Base-by-base conservation (phyloP, 2,329 filamentous ascomycete species). In the Fusarium sp. region DNA sequence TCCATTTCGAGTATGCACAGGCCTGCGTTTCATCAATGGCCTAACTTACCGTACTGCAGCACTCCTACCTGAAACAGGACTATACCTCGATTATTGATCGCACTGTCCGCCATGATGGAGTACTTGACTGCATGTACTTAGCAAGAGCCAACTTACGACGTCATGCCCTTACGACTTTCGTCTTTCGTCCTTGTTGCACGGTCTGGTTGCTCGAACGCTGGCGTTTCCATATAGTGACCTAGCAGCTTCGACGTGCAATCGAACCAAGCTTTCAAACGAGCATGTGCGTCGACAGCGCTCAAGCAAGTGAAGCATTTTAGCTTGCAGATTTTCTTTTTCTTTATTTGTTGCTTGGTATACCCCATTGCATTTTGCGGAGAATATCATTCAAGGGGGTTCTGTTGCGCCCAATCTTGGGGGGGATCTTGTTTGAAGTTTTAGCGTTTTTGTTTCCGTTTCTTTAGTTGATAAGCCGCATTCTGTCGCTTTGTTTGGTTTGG, bases 111-210 rank as follows among this genome's bases (percentile, higher is more conserved):
- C 16, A 49, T n/a, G 47, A 57, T 55, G 41, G 56, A 67, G 51
- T 52, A 61, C 31, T 57, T 52, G 60, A 49, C 62, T 70, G 46
- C 58, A 55, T 71, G 41, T 47, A 57, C 67, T 65, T 46, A 65
- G 50, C 63, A 59, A 57, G 50, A 65, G 63, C 69, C 70, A 70
- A 74, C 52, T 75, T 70, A 80, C 69, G 78, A 80, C 70, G 71
- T 72, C 53, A 80, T 70, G 77, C 76, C 71, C 62, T 74, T 72
- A 80, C 72, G 78, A 78, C 60, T 71, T 55, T 69, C 58, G 46
- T 46, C 45, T 64, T 62, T 67, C 51, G 46, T 51, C 62, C 50
- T 59, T 66, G 62, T 42, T 51, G 58, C 58, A 38, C 52, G 51
- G 47, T 51, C 54, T 57, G 49, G 59, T 64, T 53, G 57, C 59